A percentile compares a stretch with the other conserved stretches of the same genome.
These are phyloP conservation scores for Podila horticola DNA, from an alignment of 192 early-diverging fungal genomes.

Conservation along the genomic window DNA sequence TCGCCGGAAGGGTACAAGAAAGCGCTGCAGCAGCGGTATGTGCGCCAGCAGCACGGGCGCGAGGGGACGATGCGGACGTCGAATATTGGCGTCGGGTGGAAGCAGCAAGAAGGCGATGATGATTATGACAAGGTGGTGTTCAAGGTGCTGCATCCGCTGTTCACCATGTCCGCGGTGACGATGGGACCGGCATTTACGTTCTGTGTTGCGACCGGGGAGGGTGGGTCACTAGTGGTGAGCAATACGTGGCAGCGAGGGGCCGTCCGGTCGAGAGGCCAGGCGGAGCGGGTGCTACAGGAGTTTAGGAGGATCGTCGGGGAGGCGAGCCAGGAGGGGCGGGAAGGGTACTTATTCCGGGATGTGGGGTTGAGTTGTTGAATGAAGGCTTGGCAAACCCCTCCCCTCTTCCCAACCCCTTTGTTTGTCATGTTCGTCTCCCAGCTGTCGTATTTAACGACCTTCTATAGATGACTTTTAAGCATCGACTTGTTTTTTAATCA, in stretches of 20 bases:
- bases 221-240: constrained; percentile 8
- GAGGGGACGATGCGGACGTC: constrained; percentile 18
- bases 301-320: constrained; percentile 24
- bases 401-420: too few species aligned
- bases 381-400: too few species aligned
- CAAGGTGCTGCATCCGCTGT: constrained; percentile 15
- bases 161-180: constrained; percentile 6
- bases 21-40: constrained; percentile 1
- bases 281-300: constrained; percentile 9
- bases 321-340: neutral
- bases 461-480: too few species aligned
- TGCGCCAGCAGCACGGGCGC: constrained; percentile 31
- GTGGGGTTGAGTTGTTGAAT: too few species aligned
- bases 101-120: neutral
- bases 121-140: neutral
- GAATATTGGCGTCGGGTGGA: constrained; percentile 19
- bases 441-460: too few species aligned
- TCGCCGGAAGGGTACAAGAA: constrained; percentile 15
- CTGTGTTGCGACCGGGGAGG: constrained; percentile 18
- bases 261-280: neutral
- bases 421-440: too few species aligned
- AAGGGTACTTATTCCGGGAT: too few species aligned
- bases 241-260: constrained; percentile 17
- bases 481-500: too few species aligned
- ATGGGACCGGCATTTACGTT: constrained; percentile 6